phyloP scores from a whole-genome alignment of 2,329 filamentous ascomycete genomes.

The Phoma sp. region DNA sequence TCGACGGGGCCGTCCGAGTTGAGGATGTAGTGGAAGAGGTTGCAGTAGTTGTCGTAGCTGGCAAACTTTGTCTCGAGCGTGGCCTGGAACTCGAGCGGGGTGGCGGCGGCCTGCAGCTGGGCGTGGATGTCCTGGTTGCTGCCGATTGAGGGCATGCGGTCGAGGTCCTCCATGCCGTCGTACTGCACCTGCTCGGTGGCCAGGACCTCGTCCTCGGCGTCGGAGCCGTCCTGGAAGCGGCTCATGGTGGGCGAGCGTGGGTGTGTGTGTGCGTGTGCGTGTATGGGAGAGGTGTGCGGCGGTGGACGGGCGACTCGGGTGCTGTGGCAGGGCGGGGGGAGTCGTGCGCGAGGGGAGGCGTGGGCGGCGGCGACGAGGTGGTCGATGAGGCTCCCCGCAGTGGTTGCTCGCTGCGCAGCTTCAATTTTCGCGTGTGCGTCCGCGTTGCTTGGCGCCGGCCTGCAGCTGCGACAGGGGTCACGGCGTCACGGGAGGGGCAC shows the following conservation, averaged over 20 bases:
- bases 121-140: constrained; percentile 92
- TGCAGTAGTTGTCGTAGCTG: constrained; percentile 99
- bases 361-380: constrained; percentile 17
- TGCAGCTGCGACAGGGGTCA: neutral
- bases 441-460: constrained; percentile 16
- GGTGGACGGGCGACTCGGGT: constrained; percentile 9
- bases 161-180: constrained; percentile 83
- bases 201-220: constrained; percentile 94
- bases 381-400: constrained; percentile 22
- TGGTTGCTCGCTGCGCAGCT: constrained; percentile 8
- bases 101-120: constrained; percentile 87
- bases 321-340: constrained; percentile 14
- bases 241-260: constrained; percentile 15
- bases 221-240: constrained; percentile 64
- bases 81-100: constrained; percentile 94
- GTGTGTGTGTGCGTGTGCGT: constrained; percentile 11
- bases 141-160: constrained; percentile 66
- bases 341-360: neutral
- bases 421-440: constrained; percentile 12
- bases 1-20: constrained; percentile 99
- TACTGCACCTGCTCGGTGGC: constrained; percentile 94
- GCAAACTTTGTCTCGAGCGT: constrained; percentile 96
- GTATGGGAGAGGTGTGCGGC: too few relatives aligned
- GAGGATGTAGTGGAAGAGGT: constrained; percentile 97
- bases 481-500: neutral